Conservation (phyloP, 768 basidiomycete species). For the Trametes meyenii region DNA sequence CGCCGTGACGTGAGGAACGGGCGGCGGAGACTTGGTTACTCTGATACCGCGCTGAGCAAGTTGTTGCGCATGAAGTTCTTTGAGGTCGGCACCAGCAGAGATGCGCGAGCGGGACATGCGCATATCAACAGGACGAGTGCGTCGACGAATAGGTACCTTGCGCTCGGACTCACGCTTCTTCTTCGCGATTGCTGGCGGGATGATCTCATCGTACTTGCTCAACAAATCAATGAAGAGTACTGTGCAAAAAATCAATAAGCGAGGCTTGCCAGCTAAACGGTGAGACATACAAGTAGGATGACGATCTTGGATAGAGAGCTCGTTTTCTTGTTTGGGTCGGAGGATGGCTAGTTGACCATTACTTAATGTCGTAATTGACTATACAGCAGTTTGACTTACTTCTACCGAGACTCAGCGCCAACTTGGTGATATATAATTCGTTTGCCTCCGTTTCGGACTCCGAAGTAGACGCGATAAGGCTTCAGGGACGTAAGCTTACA, state of each 20-base stretch:
- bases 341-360: conserved; percentile 59
- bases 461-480: conserved; percentile 67
- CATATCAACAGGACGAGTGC: conserved; percentile 88
- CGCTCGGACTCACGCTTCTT: conserved; percentile 90
- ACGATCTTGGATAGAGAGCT: conserved; percentile 89
- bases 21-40: conserved; percentile 28
- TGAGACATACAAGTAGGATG: conserved; percentile 66
- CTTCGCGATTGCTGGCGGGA: conserved; percentile 80
- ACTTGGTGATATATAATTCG: conserved; percentile 83
- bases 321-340: conserved; percentile 79
- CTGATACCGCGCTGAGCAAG: conserved; percentile 32
- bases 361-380: not conserved
- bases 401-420: conserved; percentile 85
- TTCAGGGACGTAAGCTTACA: conserved; percentile 32
- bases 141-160: conserved; percentile 79
- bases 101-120: conserved; percentile 80
- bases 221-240: conserved; percentile 87
- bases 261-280: not conserved
- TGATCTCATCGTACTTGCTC: conserved; percentile 68
- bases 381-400: conserved; percentile 51
- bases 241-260: conserved; percentile 29
- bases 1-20: conserved; percentile 7
- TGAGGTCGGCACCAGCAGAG: conserved; percentile 67
- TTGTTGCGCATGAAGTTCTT: conserved; percentile 73
- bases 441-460: conserved; percentile 51